phyloP scores from a whole-genome alignment of 768 basidiomycete species.

The Pisolithus albus region DNA sequence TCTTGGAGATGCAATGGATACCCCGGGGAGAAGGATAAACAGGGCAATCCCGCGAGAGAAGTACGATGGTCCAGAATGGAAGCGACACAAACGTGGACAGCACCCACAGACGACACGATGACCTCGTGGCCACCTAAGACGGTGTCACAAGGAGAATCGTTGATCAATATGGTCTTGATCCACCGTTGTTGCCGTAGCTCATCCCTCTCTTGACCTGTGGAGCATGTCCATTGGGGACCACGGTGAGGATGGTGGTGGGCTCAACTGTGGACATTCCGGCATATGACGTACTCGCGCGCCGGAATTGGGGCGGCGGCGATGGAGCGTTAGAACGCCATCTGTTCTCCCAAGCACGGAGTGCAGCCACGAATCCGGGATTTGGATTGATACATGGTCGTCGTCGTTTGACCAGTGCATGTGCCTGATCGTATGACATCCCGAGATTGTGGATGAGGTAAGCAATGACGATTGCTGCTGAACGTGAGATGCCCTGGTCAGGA shows the following conservation, averaged over 20 bases:
- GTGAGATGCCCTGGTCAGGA: slow-evolving; percentile 59
- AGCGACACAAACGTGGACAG: neutral
- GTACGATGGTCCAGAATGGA: neutral
- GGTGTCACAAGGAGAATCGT: neutral
- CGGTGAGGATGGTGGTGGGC: neutral
- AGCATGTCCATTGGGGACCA: neutral
- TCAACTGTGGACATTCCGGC: neutral
- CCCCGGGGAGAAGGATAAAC: no score
- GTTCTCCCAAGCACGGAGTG: slow-evolving; percentile 53
- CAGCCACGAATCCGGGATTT: slow-evolving; percentile 66
- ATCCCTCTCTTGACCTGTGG: slow-evolving; percentile 19
- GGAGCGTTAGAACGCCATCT: slow-evolving; percentile 20
- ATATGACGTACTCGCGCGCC: slow-evolving; percentile 26
- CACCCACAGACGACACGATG: neutral
- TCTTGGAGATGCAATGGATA: no score
- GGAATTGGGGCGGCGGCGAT: slow-evolving; percentile 15
- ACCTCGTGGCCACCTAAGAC: neutral
- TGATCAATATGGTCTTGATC: neutral
- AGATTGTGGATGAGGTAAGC: slow-evolving; percentile 74
- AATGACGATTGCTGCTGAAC: slow-evolving; percentile 68
- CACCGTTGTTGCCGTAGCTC: slow-evolving; percentile 13
- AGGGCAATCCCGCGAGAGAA: neutral
- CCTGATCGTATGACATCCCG: slow-evolving; percentile 66
- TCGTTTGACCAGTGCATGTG: slow-evolving; percentile 51
- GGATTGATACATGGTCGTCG: slow-evolving; percentile 71